Base-by-base conservation (phyloP, 2,329 filamentous ascomycete species). In the Thelonectria discophora region DNA sequence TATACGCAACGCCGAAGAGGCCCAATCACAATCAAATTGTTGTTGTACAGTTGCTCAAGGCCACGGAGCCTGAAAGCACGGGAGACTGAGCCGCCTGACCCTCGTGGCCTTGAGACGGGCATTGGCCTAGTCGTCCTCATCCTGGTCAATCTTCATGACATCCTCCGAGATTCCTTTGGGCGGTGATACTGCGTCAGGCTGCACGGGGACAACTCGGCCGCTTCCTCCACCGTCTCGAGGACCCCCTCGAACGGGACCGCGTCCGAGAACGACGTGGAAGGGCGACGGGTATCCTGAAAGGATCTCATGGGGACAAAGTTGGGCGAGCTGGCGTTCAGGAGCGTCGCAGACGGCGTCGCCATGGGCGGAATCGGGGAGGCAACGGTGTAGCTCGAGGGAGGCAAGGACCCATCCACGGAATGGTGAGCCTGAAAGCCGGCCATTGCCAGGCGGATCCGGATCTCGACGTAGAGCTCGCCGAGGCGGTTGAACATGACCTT, bases 391-490 rank as follows among this genome's bases (percentile, higher is more conserved):
- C 48, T 55, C 24, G 54, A 60, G 13, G 61, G 53, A 9, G 64
- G 43, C 9, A 62, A 54, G 13, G 55, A 64, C 60, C 55, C 65
- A 50, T 52, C 55, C 13, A 48, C 37, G 53, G 55, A 57, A 52
- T 47, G 51, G 27, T 56, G 43, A 27, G 46, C 37, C 21, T 74
- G 71, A 15, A 72, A 66, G 43, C 73, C 72, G 2, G 77, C 70
- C 39, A 76, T 73, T 30, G 67, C 67, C 76, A 76, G 78, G 3
- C 78, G 76, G 40, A 77, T 80, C 65, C 80, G 78, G 13, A 83
- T 78, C 70, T 87, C 83, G 15, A 81, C 72, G 34, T 79, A 76
- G 13, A 87, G 65, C 59, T 86, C 83, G 12, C 78, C 74, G n/a
- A 87, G 73, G 3, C 83, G 75, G 15, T 74, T 59, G 40, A 82